Conservation (phyloP, 345 rosid species). For the Eucalyptus virginea region DNA sequence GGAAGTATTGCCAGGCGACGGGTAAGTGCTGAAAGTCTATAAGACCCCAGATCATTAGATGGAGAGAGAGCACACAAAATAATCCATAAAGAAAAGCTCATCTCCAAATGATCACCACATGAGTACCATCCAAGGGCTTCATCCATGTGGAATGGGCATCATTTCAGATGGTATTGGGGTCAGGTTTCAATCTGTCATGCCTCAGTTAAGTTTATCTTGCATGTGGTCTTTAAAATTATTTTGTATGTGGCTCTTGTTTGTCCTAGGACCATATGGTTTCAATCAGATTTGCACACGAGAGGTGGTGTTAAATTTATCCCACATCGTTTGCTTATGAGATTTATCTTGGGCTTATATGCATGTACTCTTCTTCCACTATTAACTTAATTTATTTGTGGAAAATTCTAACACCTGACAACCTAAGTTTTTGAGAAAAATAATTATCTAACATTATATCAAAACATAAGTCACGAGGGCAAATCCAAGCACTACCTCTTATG, state of each 20-base stretch:
- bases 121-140: not conserved
- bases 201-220: not conserved
- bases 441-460: not conserved
- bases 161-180: not conserved
- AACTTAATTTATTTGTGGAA: not conserved
- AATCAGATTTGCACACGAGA: not conserved
- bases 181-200: not conserved
- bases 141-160: not conserved
- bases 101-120: not conserved
- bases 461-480: not conserved
- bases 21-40: not conserved
- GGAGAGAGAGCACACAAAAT: not conserved
- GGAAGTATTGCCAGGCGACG: not conserved
- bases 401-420: not conserved
- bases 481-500: not conserved
- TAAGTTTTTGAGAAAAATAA: not conserved
- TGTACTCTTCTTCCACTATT: not conserved
- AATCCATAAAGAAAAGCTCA: not conserved
- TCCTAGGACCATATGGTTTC: not conserved
- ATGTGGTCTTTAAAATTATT: not conserved
- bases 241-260: not conserved
- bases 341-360: not conserved
- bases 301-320: not conserved
- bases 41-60: not conserved
- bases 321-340: not conserved